Base-by-base conservation (phyloP, 371 early-diverging fungal genomes). In the Blakeslea trispora region DNA sequence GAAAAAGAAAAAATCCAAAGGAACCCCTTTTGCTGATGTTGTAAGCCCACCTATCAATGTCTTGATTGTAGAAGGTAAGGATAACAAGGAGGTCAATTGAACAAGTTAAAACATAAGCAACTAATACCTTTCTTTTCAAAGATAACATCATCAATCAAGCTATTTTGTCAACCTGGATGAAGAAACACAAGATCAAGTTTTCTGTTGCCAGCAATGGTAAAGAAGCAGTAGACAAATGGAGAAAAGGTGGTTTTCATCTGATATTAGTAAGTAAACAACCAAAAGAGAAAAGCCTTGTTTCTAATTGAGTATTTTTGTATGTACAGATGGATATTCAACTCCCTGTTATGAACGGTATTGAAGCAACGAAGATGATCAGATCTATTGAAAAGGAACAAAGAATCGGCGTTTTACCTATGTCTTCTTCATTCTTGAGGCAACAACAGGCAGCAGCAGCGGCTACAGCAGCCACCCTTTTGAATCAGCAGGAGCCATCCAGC, bases 291-390 rank as follows among this genome's bases (percentile, higher is more conserved):
- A 28, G 28, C 28, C 7, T 28, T 28, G 28, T 28, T 28, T 7
- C 28, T n/a, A n/a, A n/a, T n/a, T n/a, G n/a, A n/a, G n/a, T n/a
- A n/a, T n/a, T 28, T 28, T 28, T 28, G 3, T 28, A 5, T 28
- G 37, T 39, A n/a, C 48, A 83, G 75, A 88, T 89, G 88, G 91
- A 91, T 69, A 83, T 91, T 52, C 83, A 88, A 59, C 73, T 91
- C 56, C 90, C 90, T 3, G 82, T 86, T 1, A 84, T 89, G 87
- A 84, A 87, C 51, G 91, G 91, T 28, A 86, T 91, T 24, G 82
- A 86, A 56, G 89, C 89, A 0, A 89, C 91, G 0, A 75, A 82
- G 3, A 76, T 72, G 65, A 91, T 89, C 37, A 76, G 90, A 24
- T 60, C 70, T 0, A 49, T 88, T 56, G 90, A 89, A 55, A 74